Base-by-base conservation (phyloP, 1,284 basidiomycete species). In the Ustilago vetiveriae region DNA sequence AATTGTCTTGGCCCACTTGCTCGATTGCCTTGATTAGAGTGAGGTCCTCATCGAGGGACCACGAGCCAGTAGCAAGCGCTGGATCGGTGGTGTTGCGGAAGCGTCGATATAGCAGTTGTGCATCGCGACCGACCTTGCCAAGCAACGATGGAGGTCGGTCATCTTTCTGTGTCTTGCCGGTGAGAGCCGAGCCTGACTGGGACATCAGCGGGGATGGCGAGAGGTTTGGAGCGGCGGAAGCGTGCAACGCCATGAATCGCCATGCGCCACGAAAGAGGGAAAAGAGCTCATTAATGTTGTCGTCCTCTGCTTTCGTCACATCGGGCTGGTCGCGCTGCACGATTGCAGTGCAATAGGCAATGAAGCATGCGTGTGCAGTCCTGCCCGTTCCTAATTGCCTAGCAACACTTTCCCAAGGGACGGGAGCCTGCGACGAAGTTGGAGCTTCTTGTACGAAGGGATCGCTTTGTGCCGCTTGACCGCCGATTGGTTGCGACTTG, bases 161-260 rank as follows among this genome's bases (percentile, higher is more conserved):
- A 6, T 23, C 6, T n/a, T n/a, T n/a, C 2, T 5, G 30, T 21
- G 36, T 4, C 5, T 29, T 16, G 10, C 1, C 8, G 16, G 27
- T 26, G 3, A 37, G 10, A 23, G 17, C 24, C 2, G 45, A 45
- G 8, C 43, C 17, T 8, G 40, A 45, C 11, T 24, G 1, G 6
- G 36, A 16, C 7, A 24, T 6, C 8, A 53, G 10, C 4, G 52
- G 24, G 16, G 56, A 44, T 14, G 50, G 24, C 5, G 51, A 52
- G 14, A 60, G 13, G 36, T 53, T 51, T 2, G 56, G 56, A 19
- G 42, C 32, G 27, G 35, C 11, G 4, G 41, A 21, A 19, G 36
- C 36, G 42, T 70, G 60, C 16, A 65, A 42, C n/a, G 56, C 46
- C 29, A 70, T 65, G 38, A 70, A 48, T 2, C 60, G 51, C 68